phyloP scores from a whole-genome alignment of 805 yeast species.

The Metschnikowia henanensis region DNA sequence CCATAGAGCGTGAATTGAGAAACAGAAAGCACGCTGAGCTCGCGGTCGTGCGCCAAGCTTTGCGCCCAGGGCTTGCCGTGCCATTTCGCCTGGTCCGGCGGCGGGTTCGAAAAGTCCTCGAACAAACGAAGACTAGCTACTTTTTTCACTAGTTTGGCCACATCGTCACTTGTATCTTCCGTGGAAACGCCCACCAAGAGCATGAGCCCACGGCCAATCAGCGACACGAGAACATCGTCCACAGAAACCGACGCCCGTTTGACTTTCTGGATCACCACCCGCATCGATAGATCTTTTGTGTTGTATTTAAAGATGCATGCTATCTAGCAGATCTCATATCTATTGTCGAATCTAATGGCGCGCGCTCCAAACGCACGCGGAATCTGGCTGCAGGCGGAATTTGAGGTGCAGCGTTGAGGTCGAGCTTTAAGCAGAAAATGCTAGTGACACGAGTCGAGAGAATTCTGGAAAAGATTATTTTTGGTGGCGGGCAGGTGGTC shows the following conservation, averaged over 20 bases:
- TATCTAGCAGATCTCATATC: neutral
- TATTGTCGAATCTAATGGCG: neutral
- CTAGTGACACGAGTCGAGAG: too few species aligned
- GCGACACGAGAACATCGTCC: slow-evolving; percentile 64
- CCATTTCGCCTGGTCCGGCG: slow-evolving; percentile 43
- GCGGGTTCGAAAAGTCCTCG: slow-evolving; percentile 53
- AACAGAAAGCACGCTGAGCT: slow-evolving; percentile 78
- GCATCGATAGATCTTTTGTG: slow-evolving; percentile 47
- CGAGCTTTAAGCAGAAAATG: too few species aligned
- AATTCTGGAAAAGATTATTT: too few species aligned
- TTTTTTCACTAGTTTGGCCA: slow-evolving; percentile 65
- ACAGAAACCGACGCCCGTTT: slow-evolving; percentile 89
- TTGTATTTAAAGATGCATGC: too few species aligned
- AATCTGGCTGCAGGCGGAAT: too few species aligned
- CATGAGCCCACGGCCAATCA: slow-evolving; percentile 75
- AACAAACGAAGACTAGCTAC: slow-evolving; percentile 67
- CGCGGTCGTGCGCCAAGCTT: slow-evolving; percentile 55
- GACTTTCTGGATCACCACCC: slow-evolving; percentile 88
- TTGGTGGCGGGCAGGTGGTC: too few species aligned
- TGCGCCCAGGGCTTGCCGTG: slow-evolving; percentile 77
- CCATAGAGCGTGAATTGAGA: slow-evolving; percentile 93
- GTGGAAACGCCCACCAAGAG: slow-evolving; percentile 82
- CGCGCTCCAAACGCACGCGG: too few species aligned
- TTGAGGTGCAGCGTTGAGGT: too few species aligned
- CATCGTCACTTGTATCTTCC: slow-evolving; percentile 76